Evolutionary conservation across 1,139 yeast species (phyloP), one percentile per base, ranked within the genome.

Genomic region (Suhomyces maxii): DNA sequence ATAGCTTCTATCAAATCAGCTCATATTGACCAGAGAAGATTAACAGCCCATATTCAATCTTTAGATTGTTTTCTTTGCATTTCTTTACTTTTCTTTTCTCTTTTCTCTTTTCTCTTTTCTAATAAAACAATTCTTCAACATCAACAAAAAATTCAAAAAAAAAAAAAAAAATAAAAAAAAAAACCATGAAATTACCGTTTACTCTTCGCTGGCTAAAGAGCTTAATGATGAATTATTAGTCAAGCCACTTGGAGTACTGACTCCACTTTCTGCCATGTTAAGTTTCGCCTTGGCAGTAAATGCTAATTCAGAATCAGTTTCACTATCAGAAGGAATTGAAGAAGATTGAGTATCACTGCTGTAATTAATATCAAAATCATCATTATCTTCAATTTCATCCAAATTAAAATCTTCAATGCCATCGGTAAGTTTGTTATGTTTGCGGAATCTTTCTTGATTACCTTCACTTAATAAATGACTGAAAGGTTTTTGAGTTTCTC

Each of bases 401-500:
- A 56, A 34, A 30, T 46, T 49, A 18, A 55, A 43, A 30, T 47
- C 45, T 12, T 52, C 55, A 39, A 49, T 33, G 28, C 48, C 46
- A 7, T 31, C 41, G 11, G 42, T 30, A 31, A 37, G 35, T 11
- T 40, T 39, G 44, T 46, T 32, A 12, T 44, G 37, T 6, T 38
- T 44, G 34, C 63, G 65, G 50, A 69, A 73, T 26, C 67, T 63
- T 46, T 63, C 35, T 26, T 46, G 35, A 55, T 77, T 77, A 55
- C 73, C 73, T 28, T 73, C 77, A 41, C 82, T 77, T 36, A 80
- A 59, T 47, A 78, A 61, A 55, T 77, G 80, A 7, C 77, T 72
- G 61, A 88, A 86, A 3, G 95, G 87, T 55, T 85, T 85, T 63
- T 89, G 97, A 53, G 79, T 83, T 59, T 88, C 91, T 49, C 96